phyloP scores from a whole-genome alignment of 352 stramenopile genomes.

The Phytophthora ohioensis region DNA sequence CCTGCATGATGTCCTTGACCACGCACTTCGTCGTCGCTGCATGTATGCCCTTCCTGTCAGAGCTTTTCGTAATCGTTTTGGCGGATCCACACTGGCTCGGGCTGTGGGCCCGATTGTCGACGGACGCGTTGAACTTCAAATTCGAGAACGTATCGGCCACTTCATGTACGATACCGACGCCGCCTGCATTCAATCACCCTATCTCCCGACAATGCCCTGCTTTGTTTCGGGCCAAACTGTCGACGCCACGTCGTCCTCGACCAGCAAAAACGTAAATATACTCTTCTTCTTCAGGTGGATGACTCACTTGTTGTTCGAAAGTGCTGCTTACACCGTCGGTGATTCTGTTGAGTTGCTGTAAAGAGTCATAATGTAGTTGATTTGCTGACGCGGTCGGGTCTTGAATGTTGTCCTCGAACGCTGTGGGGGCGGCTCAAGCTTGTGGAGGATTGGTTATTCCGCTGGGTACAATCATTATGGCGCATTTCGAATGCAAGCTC shows the following conservation, averaged over 20 bases:
- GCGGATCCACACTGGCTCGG: conserved; percentile 3
- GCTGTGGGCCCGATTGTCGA: background rate
- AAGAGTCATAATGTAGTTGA: background rate
- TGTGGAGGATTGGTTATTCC: no score
- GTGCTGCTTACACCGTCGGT: background rate
- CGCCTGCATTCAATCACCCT: background rate
- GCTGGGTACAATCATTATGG: no score
- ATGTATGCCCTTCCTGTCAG: background rate
- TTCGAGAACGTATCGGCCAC: conserved; percentile 11
- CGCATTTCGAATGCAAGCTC: no score
- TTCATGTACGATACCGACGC: background rate
- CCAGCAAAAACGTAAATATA: background rate
- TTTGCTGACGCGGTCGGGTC: no score
- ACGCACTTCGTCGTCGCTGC: background rate
- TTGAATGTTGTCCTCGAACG: no score
- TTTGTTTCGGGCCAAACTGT: background rate
- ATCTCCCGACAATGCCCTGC: no score
- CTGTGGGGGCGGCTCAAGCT: no score
- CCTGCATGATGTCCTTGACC: no score
- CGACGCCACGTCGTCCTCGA: background rate
- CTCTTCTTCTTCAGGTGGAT: background rate
- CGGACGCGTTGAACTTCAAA: background rate
- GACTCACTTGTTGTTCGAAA: background rate
- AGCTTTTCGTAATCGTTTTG: conserved; percentile 1
- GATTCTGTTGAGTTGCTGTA: background rate